phyloP scores from a whole-genome alignment of 225 moss, liverwort and hornwort genomes.

The Pseudoscleropodium purum region DNA sequence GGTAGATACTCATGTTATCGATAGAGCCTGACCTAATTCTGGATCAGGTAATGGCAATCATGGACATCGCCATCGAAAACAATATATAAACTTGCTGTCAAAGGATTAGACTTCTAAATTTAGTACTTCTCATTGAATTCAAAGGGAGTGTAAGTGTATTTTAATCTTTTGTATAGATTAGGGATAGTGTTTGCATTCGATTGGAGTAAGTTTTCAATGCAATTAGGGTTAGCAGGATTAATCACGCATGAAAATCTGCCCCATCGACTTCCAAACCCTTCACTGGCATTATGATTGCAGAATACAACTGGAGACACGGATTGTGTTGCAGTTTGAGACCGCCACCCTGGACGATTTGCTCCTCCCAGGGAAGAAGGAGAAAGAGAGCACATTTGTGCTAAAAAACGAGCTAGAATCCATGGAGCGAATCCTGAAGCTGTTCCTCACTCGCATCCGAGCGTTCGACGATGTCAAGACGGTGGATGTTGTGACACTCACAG shows the following conservation, averaged over 20 bases:
- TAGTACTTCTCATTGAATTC: background rate
- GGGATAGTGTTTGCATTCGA: background rate
- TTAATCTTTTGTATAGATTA: background rate
- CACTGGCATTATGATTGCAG: background rate
- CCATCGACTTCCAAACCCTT: too few species aligned
- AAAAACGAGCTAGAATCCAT: slow-evolving; percentile 40
- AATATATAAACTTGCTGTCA: too few species aligned
- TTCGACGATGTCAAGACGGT: slow-evolving; percentile 15
- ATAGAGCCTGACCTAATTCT: too few species aligned
- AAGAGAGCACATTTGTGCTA: slow-evolving; percentile 22
- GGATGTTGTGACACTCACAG: slow-evolving; percentile 11
- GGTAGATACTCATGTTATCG: too few species aligned
- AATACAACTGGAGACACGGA: slow-evolving; percentile 40
- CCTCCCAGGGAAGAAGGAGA: slow-evolving; percentile 52
- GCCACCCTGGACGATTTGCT: slow-evolving; percentile 58
- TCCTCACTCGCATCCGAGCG: slow-evolving; percentile 52
- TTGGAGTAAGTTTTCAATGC: background rate
- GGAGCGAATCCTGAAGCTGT: slow-evolving; percentile 44
- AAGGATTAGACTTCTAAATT: too few species aligned
- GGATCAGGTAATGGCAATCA: too few species aligned
- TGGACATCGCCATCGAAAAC: background rate
- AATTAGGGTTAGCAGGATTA: background rate
- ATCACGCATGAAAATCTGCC: too few species aligned
- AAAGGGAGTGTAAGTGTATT: too few species aligned
- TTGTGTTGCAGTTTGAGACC: slow-evolving; percentile 46